Percentiles rank a stretch among this genome's conserved stretches.
Evolutionary conservation across 164 flowering plant species (phyloP).

Genomic region (Hamamelis virginiana): DNA sequence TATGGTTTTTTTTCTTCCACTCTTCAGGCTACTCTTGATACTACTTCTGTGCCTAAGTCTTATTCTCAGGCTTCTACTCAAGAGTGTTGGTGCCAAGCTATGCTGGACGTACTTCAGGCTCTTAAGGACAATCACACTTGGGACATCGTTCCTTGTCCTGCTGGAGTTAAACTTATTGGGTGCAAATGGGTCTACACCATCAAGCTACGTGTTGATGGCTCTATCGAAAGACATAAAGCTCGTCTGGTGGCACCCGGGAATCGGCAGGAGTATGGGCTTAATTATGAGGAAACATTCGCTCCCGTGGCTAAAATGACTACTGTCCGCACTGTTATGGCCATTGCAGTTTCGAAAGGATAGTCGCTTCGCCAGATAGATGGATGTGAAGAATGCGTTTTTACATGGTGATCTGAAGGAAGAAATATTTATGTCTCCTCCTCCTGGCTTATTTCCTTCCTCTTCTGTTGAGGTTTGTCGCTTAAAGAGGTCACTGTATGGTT

Average conservation of each 20-base stretch:
- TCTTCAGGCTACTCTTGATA: neutral
- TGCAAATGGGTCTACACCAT: neutral
- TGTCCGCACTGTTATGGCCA: slow-evolving; percentile 3
- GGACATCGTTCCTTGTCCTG: neutral
- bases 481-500: neutral
- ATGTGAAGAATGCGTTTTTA: slow-evolving; percentile 1
- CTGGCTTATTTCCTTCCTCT: neutral
- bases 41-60: neutral
- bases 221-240: slow-evolving; percentile 7
- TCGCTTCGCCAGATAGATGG: neutral
- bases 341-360: neutral
- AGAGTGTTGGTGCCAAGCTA: slow-evolving; percentile 5
- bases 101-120: neutral
- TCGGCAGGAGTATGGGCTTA: slow-evolving; percentile 1
- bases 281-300: too few relatives aligned
- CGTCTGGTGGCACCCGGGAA: neutral
- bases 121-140: slow-evolving; percentile 1
- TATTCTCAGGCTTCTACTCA: neutral
- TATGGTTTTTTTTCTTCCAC: slow-evolving; percentile 3
- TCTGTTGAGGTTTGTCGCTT: neutral
- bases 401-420: slow-evolving; percentile 2
- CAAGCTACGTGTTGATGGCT: neutral
- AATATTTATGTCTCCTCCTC: neutral
- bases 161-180: neutral
- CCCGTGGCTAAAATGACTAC: too few relatives aligned